phyloP scores from a whole-genome alignment of 768 basidiomycete species.

The Russula emetica region DNA sequence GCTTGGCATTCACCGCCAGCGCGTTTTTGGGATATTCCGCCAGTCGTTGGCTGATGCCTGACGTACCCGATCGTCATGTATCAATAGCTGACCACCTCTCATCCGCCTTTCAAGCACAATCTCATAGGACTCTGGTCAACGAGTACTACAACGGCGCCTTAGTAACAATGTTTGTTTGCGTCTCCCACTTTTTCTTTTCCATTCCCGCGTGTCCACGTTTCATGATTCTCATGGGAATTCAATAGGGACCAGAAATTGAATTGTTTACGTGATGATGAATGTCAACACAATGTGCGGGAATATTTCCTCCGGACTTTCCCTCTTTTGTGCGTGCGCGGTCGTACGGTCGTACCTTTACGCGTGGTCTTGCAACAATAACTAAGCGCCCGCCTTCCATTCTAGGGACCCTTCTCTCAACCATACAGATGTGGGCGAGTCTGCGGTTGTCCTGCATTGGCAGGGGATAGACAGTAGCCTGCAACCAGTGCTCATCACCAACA shows the following conservation, averaged over 20 bases:
- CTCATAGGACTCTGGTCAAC: background rate
- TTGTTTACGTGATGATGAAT: background rate
- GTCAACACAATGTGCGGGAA: background rate
- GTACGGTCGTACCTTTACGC: background rate
- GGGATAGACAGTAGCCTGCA: background rate
- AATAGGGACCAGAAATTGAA: slow-evolving; percentile 2
- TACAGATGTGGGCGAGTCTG: background rate
- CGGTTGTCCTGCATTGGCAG: slow-evolving; percentile 16
- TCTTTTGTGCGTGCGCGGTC: background rate
- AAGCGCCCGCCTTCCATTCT: background rate
- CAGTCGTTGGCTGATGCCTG: background rate
- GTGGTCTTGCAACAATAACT: background rate
- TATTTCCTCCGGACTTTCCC: slow-evolving; percentile 1
- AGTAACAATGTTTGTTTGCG: slow-evolving; percentile 1
- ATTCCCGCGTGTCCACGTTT: background rate
- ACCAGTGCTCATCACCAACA: slow-evolving; percentile 14
- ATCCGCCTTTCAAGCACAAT: background rate
- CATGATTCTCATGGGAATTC: background rate
- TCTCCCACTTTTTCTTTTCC: background rate
- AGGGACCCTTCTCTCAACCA: slow-evolving; percentile 7
- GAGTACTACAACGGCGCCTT: background rate
- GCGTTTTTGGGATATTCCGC: background rate
- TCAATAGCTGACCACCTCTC: background rate
- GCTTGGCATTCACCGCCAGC: slow-evolving; percentile 10
- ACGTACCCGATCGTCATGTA: slow-evolving; percentile 1